Percentiles rank a stretch among this genome's conserved stretches.
These are phyloP conservation scores for Kuraishia cidri DNA, from an alignment of 805 yeast species.

Conservation along the genomic window DNA sequence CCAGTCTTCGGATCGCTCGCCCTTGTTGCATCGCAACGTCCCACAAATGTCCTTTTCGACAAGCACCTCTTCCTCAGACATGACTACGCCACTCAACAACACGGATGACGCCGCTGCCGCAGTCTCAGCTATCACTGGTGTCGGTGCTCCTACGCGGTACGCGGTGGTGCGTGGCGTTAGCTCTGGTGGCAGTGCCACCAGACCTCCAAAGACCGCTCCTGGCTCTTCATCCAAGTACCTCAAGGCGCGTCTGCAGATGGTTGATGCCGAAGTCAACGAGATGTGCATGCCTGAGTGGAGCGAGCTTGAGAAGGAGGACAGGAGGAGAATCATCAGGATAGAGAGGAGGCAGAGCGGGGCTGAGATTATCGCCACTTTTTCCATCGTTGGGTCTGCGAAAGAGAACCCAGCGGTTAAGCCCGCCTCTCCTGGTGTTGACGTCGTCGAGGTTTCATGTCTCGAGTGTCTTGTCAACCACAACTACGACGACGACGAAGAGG, in stretches of 20 bases:
- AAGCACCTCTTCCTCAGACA: too few relatives aligned
- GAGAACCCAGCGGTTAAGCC: constrained; percentile 33
- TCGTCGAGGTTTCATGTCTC: constrained; percentile 53
- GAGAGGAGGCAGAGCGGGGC: constrained; percentile 44
- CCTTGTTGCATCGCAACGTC: too few relatives aligned
- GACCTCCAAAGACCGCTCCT: constrained; percentile 34
- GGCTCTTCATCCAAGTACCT: constrained; percentile 15
- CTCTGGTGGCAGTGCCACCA: constrained; percentile 48
- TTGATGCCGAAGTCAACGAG: constrained; percentile 35
- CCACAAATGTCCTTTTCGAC: too few relatives aligned
- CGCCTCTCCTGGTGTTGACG: constrained; percentile 30
- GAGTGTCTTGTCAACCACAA: constrained; percentile 30
- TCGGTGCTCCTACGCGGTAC: too few relatives aligned
- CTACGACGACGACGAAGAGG: constrained; percentile 14
- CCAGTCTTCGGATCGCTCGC: too few relatives aligned
- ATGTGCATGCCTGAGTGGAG: constrained; percentile 46
- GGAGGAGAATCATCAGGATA: constrained; percentile 47
- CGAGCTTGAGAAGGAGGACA: constrained; percentile 32
- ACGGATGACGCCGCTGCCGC: too few relatives aligned
- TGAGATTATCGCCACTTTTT: constrained; percentile 36
- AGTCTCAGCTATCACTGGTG: too few relatives aligned
- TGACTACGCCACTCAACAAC: too few relatives aligned
- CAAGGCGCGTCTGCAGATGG: constrained; percentile 39
- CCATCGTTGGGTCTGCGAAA: constrained; percentile 41
- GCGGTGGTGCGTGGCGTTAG: constrained; percentile 47